Evolutionary conservation across 1,284 basidiomycete species (phyloP).

Genomic region (Cystobasidium pallidum): DNA sequence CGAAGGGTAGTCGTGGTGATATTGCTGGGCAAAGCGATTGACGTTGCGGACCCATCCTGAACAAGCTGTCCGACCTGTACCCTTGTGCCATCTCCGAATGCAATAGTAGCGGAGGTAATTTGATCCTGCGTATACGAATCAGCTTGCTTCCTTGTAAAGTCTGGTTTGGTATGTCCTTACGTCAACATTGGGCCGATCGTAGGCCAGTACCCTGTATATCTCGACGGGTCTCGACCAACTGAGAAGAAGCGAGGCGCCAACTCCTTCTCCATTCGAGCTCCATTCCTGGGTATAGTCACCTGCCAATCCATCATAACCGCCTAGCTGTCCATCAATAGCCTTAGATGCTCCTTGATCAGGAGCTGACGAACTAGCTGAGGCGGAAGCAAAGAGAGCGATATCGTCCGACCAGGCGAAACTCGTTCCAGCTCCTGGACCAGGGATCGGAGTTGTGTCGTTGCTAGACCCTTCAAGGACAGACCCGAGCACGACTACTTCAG

Average conservation of each 20-base stretch:
- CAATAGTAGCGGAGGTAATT: slow-evolving; percentile 35
- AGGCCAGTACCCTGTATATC: slow-evolving; percentile 41
- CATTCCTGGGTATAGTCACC: slow-evolving; percentile 44
- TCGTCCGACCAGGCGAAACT: slow-evolving; percentile 22
- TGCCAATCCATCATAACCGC: slow-evolving; percentile 5
- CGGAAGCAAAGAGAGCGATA: slow-evolving; percentile 11
- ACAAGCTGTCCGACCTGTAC: slow-evolving; percentile 8
- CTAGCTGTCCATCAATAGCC: slow-evolving; percentile 23
- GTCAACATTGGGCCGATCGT: slow-evolving; percentile 41
- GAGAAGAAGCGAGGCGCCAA: slow-evolving; percentile 43
- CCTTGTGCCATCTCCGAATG: slow-evolving; percentile 42
- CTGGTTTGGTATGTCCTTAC: neutral
- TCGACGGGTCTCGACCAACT: slow-evolving; percentile 43
- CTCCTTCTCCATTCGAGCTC: slow-evolving; percentile 44
- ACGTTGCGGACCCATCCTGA: slow-evolving; percentile 44
- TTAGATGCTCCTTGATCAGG: slow-evolving; percentile 16
- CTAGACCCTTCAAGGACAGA: neutral
- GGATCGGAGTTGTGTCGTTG: slow-evolving; percentile 5
- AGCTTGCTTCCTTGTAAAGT: too few species aligned
- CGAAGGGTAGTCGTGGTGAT: slow-evolving; percentile 32
- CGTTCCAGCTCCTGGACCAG: slow-evolving; percentile 7
- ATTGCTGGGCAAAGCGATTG: slow-evolving; percentile 10
- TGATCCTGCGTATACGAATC: slow-evolving; percentile 31
- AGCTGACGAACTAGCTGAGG: slow-evolving; percentile 26
- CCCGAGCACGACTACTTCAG: slow-evolving; percentile 8